These are phyloP conservation scores for Cordyceps tenuipes DNA, from an alignment of 2,329 filamentous ascomycete species.

Conservation along the genomic window DNA sequence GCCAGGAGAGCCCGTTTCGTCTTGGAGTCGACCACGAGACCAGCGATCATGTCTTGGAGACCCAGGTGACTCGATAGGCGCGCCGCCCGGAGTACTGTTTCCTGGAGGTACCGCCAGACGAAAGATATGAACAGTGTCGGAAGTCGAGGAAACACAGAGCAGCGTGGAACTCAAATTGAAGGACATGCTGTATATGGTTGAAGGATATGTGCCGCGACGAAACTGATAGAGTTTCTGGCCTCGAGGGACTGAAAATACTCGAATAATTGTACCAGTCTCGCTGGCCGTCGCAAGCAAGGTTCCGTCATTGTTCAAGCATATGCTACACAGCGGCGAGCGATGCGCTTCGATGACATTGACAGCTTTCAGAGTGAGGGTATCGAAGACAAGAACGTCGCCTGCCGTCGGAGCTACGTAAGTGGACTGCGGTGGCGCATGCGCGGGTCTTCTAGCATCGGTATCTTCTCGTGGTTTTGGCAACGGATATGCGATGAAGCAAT, in stretches of 20 bases:
- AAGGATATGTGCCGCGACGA: slow-evolving; percentile 87
- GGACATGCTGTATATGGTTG: slow-evolving; percentile 96
- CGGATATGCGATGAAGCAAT: slow-evolving; percentile 92
- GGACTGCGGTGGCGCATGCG: slow-evolving; percentile 75
- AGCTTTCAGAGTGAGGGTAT: slow-evolving; percentile 80
- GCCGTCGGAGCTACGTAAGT: slow-evolving; percentile 76
- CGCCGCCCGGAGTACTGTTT: slow-evolving; percentile 26
- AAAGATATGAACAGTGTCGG: slow-evolving; percentile 95
- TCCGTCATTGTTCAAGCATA: slow-evolving; percentile 87
- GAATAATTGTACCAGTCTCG: slow-evolving; percentile 94
- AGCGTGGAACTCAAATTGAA: slow-evolving; percentile 93
- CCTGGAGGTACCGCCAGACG: slow-evolving; percentile 53
- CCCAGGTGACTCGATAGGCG: slow-evolving; percentile 29
- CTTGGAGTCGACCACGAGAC: slow-evolving; percentile 44
- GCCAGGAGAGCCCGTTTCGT: slow-evolving; percentile 31
- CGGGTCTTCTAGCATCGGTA: slow-evolving; percentile 50
- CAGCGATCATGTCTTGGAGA: slow-evolving; percentile 43
- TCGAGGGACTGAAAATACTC: slow-evolving; percentile 85
- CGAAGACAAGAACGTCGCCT: slow-evolving; percentile 88
- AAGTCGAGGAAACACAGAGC: slow-evolving; percentile 90
- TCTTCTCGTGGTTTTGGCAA: slow-evolving; percentile 66
- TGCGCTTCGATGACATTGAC: slow-evolving; percentile 95
- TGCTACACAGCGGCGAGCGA: slow-evolving; percentile 79
- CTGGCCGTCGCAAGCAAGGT: slow-evolving; percentile 89
- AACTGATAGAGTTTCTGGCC: slow-evolving; percentile 96